These are phyloP conservation scores for Chamaecyparis obtusa DNA, from an alignment of 75 land plant species.

Conservation along the genomic window DNA sequence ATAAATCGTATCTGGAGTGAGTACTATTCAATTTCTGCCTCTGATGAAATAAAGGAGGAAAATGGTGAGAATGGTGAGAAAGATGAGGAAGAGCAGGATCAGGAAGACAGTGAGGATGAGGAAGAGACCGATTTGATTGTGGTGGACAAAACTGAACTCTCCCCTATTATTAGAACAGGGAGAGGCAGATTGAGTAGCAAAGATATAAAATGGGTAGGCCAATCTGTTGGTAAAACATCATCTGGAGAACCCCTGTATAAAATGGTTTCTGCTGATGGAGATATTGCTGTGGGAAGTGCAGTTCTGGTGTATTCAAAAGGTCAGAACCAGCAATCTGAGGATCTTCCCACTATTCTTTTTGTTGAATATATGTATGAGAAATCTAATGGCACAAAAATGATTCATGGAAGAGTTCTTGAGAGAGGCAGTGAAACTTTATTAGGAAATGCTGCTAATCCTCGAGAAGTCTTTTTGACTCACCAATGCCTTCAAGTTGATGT, in stretches of 20 bases:
- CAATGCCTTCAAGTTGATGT: slow-evolving; percentile 67
- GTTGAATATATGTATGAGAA: slow-evolving; percentile 88
- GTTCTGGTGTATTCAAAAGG: slow-evolving; percentile 51
- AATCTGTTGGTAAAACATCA: slow-evolving; percentile 36
- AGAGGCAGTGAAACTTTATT: slow-evolving; percentile 67
- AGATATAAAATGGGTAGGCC: slow-evolving; percentile 60
- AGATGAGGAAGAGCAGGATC: slow-evolving; percentile 45
- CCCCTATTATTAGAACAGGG: background rate
- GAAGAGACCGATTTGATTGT: slow-evolving; percentile 15
- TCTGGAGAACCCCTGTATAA: slow-evolving; percentile 50
- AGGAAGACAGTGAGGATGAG: slow-evolving; percentile 58
- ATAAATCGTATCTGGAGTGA: slow-evolving; percentile 93
- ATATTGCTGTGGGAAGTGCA: slow-evolving; percentile 54
- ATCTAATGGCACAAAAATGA: slow-evolving; percentile 48
- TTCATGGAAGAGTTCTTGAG: slow-evolving; percentile 75
- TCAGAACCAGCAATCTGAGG: slow-evolving; percentile 13
- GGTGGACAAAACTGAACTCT: slow-evolving; percentile 3
- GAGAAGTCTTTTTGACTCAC: slow-evolving; percentile 81
- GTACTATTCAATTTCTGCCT: slow-evolving; percentile 54
- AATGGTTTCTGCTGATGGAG: slow-evolving; percentile 41
- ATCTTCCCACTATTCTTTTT: slow-evolving; percentile 44
- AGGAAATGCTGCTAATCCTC: slow-evolving; percentile 73
- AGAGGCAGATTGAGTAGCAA: slow-evolving; percentile 11
- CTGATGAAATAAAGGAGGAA: slow-evolving; percentile 32
- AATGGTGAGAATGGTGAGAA: slow-evolving; percentile 17